Evolutionary conservation across 768 basidiomycete species (phyloP).

Genomic region (Boletus reticuloceps): DNA sequence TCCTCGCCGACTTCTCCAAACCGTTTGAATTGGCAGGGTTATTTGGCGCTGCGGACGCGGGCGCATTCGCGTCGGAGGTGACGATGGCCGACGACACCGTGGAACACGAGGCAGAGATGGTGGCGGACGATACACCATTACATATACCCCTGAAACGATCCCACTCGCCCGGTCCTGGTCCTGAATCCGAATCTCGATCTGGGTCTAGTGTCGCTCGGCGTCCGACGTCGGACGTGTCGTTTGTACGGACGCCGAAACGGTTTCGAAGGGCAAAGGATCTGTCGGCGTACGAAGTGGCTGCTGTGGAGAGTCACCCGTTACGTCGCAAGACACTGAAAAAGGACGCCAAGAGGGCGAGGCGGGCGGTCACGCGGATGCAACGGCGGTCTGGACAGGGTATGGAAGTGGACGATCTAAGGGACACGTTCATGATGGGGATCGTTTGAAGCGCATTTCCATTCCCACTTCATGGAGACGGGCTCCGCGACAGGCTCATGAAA

Average conservation of each 20-base stretch:
- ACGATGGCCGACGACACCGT: constrained; percentile 45
- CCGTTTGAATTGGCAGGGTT: constrained; percentile 82
- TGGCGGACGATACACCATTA: constrained; percentile 39
- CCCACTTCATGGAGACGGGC: no score
- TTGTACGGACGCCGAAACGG: constrained; percentile 50
- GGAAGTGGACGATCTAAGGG: constrained; percentile 25
- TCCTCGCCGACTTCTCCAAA: constrained; percentile 64
- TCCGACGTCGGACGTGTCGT: not conserved
- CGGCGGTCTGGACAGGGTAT: constrained; percentile 19
- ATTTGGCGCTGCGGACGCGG: constrained; percentile 77
- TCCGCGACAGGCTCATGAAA: no score
- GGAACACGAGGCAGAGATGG: constrained; percentile 31
- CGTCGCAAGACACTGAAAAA: constrained; percentile 58
- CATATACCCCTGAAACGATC: constrained; percentile 31
- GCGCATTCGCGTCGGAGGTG: constrained; percentile 54
- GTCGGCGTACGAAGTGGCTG: constrained; percentile 50
- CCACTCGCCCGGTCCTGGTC: constrained; percentile 6
- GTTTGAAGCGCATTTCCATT: not conserved
- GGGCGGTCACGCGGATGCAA: constrained; percentile 39
- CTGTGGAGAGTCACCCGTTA: constrained; percentile 45
- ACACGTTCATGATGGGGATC: constrained; percentile 25
- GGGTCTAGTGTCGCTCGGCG: not conserved
- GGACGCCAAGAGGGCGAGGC: constrained; percentile 61
- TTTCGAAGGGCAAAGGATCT: constrained; percentile 55
- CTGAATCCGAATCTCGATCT: not conserved